phyloP scores from a whole-genome alignment of 2,329 filamentous ascomycete species.

The Neonectria punicea region DNA sequence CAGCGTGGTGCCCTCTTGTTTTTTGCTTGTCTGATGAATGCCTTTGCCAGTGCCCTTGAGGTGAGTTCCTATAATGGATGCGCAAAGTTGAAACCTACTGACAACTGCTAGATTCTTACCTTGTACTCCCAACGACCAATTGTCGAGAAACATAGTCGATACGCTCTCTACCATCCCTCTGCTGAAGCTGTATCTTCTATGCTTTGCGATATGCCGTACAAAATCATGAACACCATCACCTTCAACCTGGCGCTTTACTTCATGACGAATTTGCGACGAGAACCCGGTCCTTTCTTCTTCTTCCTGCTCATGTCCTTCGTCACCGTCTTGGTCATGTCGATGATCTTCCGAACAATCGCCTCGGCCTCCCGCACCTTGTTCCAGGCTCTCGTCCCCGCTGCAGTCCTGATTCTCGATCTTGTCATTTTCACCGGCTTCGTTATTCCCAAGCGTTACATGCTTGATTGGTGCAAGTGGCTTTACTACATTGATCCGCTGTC shows the following conservation, averaged over 20 bases:
- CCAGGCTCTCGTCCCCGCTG: conserved; percentile 45
- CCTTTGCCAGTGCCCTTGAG: conserved; percentile 82
- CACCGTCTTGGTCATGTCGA: conserved; percentile 76
- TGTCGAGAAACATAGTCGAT: conserved; percentile 88
- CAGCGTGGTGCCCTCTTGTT: conserved; percentile 83
- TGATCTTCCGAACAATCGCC: conserved; percentile 62
- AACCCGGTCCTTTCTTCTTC: conserved; percentile 83
- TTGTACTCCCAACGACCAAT: conserved; percentile 91
- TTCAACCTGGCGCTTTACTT: conserved; percentile 90
- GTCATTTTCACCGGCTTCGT: conserved; percentile 79
- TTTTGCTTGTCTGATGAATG: conserved; percentile 88
- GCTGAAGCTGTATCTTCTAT: conserved; percentile 90
- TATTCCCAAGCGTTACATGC: conserved; percentile 75
- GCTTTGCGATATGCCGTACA: conserved; percentile 87
- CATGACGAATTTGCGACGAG: conserved; percentile 82
- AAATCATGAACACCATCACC: conserved; percentile 72
- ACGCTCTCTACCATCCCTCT: conserved; percentile 89
- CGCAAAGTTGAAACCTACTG: background rate
- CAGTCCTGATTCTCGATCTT: conserved; percentile 48
- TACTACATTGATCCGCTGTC: conserved; percentile 82
- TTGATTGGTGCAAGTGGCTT: conserved; percentile 84
- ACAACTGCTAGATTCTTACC: conserved; percentile 72
- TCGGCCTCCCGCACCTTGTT: conserved; percentile 42
- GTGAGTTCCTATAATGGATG: conserved; percentile 49
- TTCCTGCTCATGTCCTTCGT: conserved; percentile 81